Base-by-base conservation (phyloP, 305 asterid species). In the Fraxinus dipetala region DNA sequence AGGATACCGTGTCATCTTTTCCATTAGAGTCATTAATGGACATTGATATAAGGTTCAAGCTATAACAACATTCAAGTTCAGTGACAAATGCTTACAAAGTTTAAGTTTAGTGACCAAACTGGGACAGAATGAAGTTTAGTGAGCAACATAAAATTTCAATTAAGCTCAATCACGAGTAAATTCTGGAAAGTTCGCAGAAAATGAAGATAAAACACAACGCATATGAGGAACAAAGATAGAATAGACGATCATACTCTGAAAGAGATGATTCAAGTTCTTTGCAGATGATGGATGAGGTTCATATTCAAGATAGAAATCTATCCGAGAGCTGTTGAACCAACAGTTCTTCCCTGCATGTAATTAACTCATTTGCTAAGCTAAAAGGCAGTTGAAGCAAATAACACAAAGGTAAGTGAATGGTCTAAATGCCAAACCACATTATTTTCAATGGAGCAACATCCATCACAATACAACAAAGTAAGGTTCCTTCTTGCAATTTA, bases 231-330 rank as follows among this genome's bases (percentile, higher is more conserved):
- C 30, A 43, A 51, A 59, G 78, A 18, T 72, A 18, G 75, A 35
- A 83, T 40, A 79, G 79, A 81, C 86, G 28, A 69, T 82, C 89
- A 20, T 90, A 96, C 99, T 96, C 86, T 96, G 98, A 85, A 94
- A 96, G 78, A 96, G 98, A 88, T 94, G 98, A 82, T 90, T 89
- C 90, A 96, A 84, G 86, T 96, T 96, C 89, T 92, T 96, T 1
- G 95, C 74, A 78, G 98, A 94, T 79, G 99, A 85, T 79, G 98
- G 97, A 80, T 94, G 96, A 48, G 99, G 99, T 91, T 94, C 98
- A 24, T 88, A 91, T 83, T 90, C 93, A 35, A 96, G 99, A 85
- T 94, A 96, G 86, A 86, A 84, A 73, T 90, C 91, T 14, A 93
- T 89, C 78, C 94, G 90, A 2, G 98, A 92, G 91, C 90, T 87